Base-by-base conservation (phyloP, 1,284 basidiomycete species). In the Microbotryomycetes sp. region DNA sequence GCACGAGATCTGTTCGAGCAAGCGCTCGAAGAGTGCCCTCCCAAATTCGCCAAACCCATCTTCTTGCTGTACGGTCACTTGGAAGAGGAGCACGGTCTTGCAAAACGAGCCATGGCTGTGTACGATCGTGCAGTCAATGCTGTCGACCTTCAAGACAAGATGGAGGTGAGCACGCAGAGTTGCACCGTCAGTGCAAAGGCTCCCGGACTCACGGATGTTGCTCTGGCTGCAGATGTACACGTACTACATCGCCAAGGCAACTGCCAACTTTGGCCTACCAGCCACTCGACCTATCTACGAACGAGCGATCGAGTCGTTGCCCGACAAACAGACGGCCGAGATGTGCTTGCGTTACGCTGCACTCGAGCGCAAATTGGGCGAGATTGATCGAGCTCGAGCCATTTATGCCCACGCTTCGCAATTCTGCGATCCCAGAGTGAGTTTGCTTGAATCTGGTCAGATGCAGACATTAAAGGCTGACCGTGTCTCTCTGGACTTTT, bases 241-340 rank as follows among this genome's bases (percentile, higher is more conserved):
- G 0, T 86, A 97, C 71, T 97, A 97, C 78, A 94, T 98, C 68
- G 93, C 96, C 47, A 97, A 98, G 77, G 93, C 93, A 1, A 89
- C 92, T 0, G 87, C 83, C 48, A 96, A 93, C 80, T 97, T 92
- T 76, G 96, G 96, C 52, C 81, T 98, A 19, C 92, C 94, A 1
- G 92, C 96, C 5, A 98, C 94, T 0, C 84, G 96, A 49, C 87
- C 93, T 3, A 97, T 98, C 73, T 99, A 98, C 79, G 90, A 97
- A 76, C 85, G 87, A 23, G 94, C 96, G n/a, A 81, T 99, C 67
- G 92, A 97, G 78, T 81, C 85, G 31, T 82, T 99, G 15, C 92
- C 94, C 2, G 89, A 97, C 78, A 82, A 82, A 57, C 89, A 97
- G 78, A 96, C 96, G 1, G 92, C 93, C n/a, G 86, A 92, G 75